A percentile compares a stretch with the other conserved stretches of the same genome.
phyloP scores from a whole-genome alignment of 768 basidiomycete species.

The Leucocoprinus sp. region DNA sequence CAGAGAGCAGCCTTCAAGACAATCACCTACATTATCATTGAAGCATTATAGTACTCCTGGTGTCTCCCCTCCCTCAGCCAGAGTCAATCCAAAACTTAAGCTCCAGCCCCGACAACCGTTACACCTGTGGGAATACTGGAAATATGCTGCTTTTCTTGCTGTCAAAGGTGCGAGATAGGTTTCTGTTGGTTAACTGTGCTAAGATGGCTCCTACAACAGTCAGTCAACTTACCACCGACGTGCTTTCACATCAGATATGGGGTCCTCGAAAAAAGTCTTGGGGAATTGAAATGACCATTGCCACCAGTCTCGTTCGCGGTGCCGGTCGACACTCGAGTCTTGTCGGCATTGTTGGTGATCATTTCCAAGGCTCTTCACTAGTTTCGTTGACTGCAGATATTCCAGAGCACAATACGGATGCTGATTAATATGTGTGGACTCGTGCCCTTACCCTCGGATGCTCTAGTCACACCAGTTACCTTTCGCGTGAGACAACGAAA shows the following conservation, averaged over 20 bases:
- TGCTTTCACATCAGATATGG: constrained; percentile 72
- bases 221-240: constrained; percentile 50
- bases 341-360: constrained; percentile 65
- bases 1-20: constrained; percentile 18
- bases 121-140: constrained; percentile 65
- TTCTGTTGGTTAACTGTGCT: neutral
- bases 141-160: constrained; percentile 56
- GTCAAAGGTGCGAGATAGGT: constrained; percentile 51
- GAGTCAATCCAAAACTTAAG: constrained; percentile 62
- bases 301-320: constrained; percentile 79
- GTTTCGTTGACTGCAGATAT: constrained; percentile 5
- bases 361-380: constrained; percentile 1
- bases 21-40: constrained; percentile 26
- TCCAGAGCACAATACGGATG: constrained; percentile 41
- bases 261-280: constrained; percentile 87
- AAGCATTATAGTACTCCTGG: constrained; percentile 62
- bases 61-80: constrained; percentile 63
- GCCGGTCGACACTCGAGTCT: constrained; percentile 74
- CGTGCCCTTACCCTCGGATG: constrained; percentile 84
- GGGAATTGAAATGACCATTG: constrained; percentile 92
- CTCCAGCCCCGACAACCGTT: constrained; percentile 45
- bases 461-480: constrained; percentile 89
- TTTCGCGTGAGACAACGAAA: constrained; percentile 70
- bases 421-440: constrained; percentile 76
- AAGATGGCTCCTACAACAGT: constrained; percentile 18